A percentile compares a stretch with the other conserved stretches of the same genome.
Conservation (phyloP, 1,284 basidiomycete genomes). For the Rhodotorula sp. region DNA sequence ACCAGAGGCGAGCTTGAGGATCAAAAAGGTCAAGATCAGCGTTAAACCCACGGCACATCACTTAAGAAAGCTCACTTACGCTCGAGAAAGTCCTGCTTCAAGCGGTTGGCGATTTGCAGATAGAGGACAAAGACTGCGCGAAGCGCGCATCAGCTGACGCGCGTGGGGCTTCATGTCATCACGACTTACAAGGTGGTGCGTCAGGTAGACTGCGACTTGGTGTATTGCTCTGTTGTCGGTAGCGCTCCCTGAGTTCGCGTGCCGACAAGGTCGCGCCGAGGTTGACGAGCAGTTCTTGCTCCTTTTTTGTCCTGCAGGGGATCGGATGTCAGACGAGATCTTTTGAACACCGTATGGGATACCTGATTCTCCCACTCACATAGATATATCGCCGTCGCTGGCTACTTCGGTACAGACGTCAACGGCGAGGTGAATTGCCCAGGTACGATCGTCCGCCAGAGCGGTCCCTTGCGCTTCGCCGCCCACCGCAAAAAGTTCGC, state of each 20-base stretch:
- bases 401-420: neutral
- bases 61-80: neutral
- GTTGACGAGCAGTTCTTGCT: no score
- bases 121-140: neutral
- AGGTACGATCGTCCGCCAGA: neutral
- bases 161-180: neutral
- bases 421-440: neutral
- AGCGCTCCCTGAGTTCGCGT: no score
- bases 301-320: no score
- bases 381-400: neutral
- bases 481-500: neutral
- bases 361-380: neutral
- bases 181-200: neutral
- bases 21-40: neutral
- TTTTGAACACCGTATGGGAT: neutral
- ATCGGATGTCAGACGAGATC: neutral
- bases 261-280: no score
- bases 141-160: neutral
- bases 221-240: no score
- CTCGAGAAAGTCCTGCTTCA: neutral
- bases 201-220: neutral
- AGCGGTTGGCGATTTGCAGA: neutral
- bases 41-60: neutral
- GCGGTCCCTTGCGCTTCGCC: neutral
- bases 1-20: neutral